Base-by-base conservation (phyloP, 23 red algal species). In the Pyropia yezoensis region DNA sequence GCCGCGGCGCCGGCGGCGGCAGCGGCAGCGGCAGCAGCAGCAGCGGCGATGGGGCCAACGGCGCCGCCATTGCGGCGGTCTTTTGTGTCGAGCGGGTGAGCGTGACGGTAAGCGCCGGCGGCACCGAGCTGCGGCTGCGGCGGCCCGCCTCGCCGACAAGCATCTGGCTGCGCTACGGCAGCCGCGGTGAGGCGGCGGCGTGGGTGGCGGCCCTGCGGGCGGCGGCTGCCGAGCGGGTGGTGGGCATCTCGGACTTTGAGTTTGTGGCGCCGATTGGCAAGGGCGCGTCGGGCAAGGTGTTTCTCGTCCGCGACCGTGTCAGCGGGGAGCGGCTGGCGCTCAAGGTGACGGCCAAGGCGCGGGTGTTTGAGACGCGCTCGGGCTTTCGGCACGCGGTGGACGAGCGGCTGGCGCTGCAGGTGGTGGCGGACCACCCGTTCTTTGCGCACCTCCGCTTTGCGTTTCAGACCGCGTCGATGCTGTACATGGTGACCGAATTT, bases 401-500 rank as follows among this genome's bases (percentile, higher is more conserved):
- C 45, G 90, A 95, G 56, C 74, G 90, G n/a, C 73, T 95, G 27
- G 68, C 78, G 24, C 57, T 95, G 45, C 62, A 95, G 76, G 67
- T 87, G 80, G 77, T 83, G 13, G 80, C 69, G 16, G 77, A 66
- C 1, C 85, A 91, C 66, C 90, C 80, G 3, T 87, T 87, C 65
- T 83, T 95, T 59, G 69, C 78, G 19, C 73, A 79, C 19, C 33
- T 95, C 26, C 49, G 75, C 28, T 87, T 75, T 53, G 90, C 90
- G 45, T 95, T 95, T 52, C 90, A 95, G 59, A 87, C 90, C 15
- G 57, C 68, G 18, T 56, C 64, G 15, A 76, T 52, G 39, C 69
- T 95, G 13, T 95, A 95, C 75, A 56, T 95, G 9, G 80, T 84
- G 50, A 95, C 83, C 49, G 77, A 95, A 17, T 95, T 95, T 71